These are phyloP conservation scores for Urostyla sp. DNA, from an alignment of 73 alveolate genomes.

Conservation along the genomic window DNA sequence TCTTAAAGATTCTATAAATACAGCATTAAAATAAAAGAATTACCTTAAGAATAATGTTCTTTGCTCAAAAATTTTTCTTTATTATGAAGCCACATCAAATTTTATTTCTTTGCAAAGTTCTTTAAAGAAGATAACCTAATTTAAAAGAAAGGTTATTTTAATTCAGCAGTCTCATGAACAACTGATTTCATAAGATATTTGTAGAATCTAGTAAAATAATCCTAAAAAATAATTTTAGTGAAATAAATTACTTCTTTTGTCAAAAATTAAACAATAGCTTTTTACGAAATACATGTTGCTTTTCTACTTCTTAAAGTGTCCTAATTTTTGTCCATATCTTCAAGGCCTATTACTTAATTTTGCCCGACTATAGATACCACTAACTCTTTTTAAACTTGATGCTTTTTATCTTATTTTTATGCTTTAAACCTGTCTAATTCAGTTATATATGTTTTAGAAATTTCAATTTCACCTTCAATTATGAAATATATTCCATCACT, in stretches of 20 bases:
- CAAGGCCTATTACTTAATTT: constrained; percentile 32
- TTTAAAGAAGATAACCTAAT: neutral
- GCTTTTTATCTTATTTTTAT: neutral
- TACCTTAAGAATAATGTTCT: no score
- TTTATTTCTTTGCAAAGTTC: neutral
- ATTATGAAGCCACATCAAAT: neutral
- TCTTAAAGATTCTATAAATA: neutral
- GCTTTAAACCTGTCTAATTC: neutral
- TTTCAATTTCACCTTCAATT: constrained; percentile 60
- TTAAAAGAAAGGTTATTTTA: constrained; percentile 17
- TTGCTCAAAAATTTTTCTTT: neutral
- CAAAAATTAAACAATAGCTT: constrained; percentile 20
- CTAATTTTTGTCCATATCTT: constrained; percentile 9
- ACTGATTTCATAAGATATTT: neutral
- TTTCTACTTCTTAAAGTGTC: neutral
- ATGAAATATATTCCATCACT: constrained; percentile 50
- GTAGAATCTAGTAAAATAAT: constrained; percentile 13
- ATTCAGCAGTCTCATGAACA: neutral
- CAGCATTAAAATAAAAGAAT: no score
- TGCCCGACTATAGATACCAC: constrained; percentile 15
- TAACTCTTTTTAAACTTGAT: neutral
- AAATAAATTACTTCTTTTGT: neutral
- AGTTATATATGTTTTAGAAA: constrained; percentile 17
- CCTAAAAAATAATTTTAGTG: neutral
- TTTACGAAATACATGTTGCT: constrained; percentile 12